phyloP scores from a whole-genome alignment of 345 rosid species.

The Adansonia digitata region DNA sequence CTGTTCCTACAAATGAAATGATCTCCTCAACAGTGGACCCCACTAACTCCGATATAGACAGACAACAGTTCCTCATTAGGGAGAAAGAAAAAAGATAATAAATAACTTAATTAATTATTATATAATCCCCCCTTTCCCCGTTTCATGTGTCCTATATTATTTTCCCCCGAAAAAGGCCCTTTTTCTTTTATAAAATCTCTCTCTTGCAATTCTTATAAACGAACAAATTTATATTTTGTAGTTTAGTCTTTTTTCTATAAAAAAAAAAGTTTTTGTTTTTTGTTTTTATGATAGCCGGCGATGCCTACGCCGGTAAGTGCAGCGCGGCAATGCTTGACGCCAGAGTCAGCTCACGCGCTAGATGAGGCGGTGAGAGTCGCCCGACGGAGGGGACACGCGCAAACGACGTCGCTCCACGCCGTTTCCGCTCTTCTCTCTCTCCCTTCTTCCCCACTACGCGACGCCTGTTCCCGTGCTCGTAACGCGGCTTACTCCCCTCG shows the following conservation, averaged over 20 bases:
- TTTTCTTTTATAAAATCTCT: not conserved
- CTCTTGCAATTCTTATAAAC: not conserved
- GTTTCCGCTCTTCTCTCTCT: constrained; percentile 74
- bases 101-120: not conserved
- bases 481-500: constrained; percentile 69
- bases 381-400: constrained; percentile 62
- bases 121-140: too few species aligned
- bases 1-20: not conserved
- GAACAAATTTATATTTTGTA: not conserved
- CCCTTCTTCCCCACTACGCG: constrained; percentile 66
- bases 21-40: not conserved
- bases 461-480: constrained; percentile 72
- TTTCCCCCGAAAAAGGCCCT: not conserved
- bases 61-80: not conserved
- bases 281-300: constrained; percentile 45
- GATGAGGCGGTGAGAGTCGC: constrained; percentile 86
- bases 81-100: not conserved
- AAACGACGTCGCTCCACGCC: constrained; percentile 90
- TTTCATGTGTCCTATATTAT: not conserved
- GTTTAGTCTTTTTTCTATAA: not conserved
- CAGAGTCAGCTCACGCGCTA: constrained; percentile 69
- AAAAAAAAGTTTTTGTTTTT: not conserved
- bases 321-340: constrained; percentile 89
- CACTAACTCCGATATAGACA: not conserved
- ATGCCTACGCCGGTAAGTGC: constrained; percentile 88